Percentiles rank a stretch among this genome's conserved stretches.
Evolutionary conservation across 2,329 filamentous ascomycete genomes (phyloP).

Genomic region (Chaetomiaceae sp.): DNA sequence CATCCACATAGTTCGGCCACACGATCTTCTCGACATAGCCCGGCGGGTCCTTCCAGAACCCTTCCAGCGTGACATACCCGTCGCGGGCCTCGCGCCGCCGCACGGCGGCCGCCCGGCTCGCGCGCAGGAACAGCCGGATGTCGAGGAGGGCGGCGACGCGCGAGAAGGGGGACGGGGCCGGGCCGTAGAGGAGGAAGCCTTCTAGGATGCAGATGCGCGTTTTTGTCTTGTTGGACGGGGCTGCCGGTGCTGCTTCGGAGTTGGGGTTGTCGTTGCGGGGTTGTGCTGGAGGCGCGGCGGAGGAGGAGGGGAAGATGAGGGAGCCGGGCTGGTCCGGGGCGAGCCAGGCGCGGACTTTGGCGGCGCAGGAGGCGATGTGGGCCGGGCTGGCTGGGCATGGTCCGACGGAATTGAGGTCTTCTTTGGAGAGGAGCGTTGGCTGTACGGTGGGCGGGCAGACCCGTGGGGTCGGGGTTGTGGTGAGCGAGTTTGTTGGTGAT

Average conservation of each 20-base stretch:
- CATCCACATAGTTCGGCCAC: conserved; percentile 86
- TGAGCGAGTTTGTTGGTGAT: conserved; percentile 15
- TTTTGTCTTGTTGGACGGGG: not conserved
- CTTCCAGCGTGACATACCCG: conserved; percentile 76
- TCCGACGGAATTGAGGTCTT: conserved; percentile 58
- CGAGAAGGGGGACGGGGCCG: conserved; percentile 30
- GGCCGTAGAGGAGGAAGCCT: conserved; percentile 77
- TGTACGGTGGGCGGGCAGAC: conserved; percentile 24
- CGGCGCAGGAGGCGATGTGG: conserved; percentile 35
- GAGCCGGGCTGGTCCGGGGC: conserved; percentile 40
- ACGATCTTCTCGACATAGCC: conserved; percentile 92
- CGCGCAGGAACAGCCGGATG: conserved; percentile 70
- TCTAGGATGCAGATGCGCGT: conserved; percentile 65
- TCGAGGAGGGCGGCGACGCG: conserved; percentile 59
- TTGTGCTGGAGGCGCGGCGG: too few relatives aligned
- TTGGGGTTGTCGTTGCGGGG: not conserved
- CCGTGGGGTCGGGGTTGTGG: not conserved
- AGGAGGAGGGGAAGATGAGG: conserved; percentile 29
- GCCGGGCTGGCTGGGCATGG: conserved; percentile 44
- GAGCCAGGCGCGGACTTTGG: conserved; percentile 44
- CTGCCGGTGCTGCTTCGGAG: not conserved
- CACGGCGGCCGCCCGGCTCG: conserved; percentile 58
- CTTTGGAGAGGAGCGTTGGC: conserved; percentile 48
- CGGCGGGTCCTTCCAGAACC: conserved; percentile 92
- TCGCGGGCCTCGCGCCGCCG: conserved; percentile 59